Conservation (phyloP, 352 stramenopile genomes). For the Phytophthora constricta region DNA sequence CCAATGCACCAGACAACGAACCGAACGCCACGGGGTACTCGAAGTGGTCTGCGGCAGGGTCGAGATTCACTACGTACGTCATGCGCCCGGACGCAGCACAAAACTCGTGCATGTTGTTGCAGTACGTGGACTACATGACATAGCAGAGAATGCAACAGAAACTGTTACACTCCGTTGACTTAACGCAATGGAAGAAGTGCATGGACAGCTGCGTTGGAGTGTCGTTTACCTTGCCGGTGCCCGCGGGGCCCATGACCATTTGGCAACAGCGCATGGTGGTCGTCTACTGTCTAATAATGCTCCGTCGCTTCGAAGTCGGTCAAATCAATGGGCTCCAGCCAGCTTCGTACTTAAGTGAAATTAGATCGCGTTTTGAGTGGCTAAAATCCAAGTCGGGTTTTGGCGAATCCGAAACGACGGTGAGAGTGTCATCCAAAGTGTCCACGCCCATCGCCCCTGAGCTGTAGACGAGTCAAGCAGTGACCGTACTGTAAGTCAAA, state of each 20-base stretch:
- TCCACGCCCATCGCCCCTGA: too few relatives aligned
- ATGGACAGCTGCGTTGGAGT: neutral
- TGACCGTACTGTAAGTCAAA: too few relatives aligned
- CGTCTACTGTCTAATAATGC: neutral
- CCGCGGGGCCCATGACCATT: conserved; percentile 92
- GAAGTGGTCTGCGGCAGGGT: conserved; percentile 93
- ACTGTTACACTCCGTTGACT: conserved; percentile 20
- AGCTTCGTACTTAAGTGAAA: too few relatives aligned
- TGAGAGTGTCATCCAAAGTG: too few relatives aligned
- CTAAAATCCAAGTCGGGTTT: neutral
- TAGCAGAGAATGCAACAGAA: conserved; percentile 19
- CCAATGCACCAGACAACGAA: conserved; percentile 40
- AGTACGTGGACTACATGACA: conserved; percentile 87
- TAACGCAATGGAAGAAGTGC: conserved; percentile 10
- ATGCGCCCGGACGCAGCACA: conserved; percentile 82
- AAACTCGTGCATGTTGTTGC: conserved; percentile 94
- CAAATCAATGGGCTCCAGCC: neutral
- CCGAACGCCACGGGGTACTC: conserved; percentile 91
- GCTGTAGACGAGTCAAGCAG: neutral
- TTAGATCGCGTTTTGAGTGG: too few relatives aligned
- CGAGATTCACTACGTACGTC: conserved; percentile 97
- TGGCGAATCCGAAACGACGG: neutral
- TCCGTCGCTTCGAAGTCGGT: conserved; percentile 27
- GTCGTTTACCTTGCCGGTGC: conserved; percentile 86
- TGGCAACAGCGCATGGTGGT: conserved; percentile 89